These are phyloP conservation scores for Terfezia boudieri DNA, from an alignment of 495 filamentous ascomycete species.

Conservation along the genomic window DNA sequence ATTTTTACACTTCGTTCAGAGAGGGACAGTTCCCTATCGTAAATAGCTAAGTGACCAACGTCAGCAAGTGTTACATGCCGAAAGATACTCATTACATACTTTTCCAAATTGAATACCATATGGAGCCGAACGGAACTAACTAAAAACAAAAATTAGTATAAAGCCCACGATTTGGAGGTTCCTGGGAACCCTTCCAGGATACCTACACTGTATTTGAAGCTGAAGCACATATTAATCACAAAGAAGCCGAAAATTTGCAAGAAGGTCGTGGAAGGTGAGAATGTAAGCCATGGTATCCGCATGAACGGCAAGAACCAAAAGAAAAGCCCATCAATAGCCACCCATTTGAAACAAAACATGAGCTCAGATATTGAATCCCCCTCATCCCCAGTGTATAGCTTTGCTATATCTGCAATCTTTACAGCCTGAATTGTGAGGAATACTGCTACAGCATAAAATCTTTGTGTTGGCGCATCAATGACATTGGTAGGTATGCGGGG, in stretches of 20 bases:
- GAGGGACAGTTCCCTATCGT: constrained; percentile 75
- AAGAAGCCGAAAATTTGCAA: constrained; percentile 16
- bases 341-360: constrained; percentile 84
- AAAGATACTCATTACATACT: constrained; percentile 1
- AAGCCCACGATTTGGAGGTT: too few species aligned
- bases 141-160: too few species aligned
- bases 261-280: constrained; percentile 9
- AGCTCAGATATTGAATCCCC: constrained; percentile 25
- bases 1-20: constrained; percentile 74
- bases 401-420: constrained; percentile 64
- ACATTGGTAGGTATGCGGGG: constrained; percentile 22
- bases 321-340: constrained; percentile 56
- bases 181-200: too few species aligned
- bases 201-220: constrained; percentile 64
- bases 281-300: constrained; percentile 68
- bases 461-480: constrained; percentile 70
- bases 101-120: constrained; percentile 3
- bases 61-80: neutral
- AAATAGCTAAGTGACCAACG: constrained; percentile 30
- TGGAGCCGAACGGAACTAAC: too few species aligned
- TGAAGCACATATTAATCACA: constrained; percentile 54
- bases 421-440: constrained; percentile 52
- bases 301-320: constrained; percentile 64
- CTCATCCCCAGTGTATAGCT: constrained; percentile 22
- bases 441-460: constrained; percentile 58